These are phyloP conservation scores for Teunomyces stri DNA, from an alignment of 805 yeast genomes.

Conservation along the genomic window DNA sequence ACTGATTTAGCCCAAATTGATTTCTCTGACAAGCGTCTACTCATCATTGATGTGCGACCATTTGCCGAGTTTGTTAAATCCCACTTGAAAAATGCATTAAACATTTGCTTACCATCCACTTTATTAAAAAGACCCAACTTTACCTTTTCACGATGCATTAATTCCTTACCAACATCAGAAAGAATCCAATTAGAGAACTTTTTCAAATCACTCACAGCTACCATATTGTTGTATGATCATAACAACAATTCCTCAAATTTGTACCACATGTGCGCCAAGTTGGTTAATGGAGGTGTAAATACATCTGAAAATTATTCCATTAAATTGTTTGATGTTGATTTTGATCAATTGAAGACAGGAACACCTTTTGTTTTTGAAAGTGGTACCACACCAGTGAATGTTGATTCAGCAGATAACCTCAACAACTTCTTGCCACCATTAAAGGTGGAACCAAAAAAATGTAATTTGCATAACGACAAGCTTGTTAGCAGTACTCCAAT, in stretches of 20 bases:
- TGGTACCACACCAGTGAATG: conserved; percentile 13
- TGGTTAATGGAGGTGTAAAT: conserved; percentile 29
- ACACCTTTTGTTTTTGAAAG: conserved; percentile 18
- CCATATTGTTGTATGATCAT: conserved; percentile 47
- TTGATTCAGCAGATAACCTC: conserved; percentile 2
- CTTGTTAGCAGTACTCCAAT: conserved; percentile 28
- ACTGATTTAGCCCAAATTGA: conserved; percentile 10
- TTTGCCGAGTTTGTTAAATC: conserved; percentile 65
- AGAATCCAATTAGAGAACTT: conserved; percentile 39
- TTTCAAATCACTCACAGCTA: conserved; percentile 16
- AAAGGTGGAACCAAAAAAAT: background rate
- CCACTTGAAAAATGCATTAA: conserved; percentile 61
- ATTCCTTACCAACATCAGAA: conserved; percentile 56
- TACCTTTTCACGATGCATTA: conserved; percentile 58
- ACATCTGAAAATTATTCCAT: conserved; percentile 29
- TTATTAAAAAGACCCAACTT: conserved; percentile 73
- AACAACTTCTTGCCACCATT: conserved; percentile 12
- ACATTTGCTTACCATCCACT: conserved; percentile 88
- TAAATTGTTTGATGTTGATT: conserved; percentile 43
- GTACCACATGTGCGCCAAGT: conserved; percentile 48
- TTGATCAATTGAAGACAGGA: conserved; percentile 28
- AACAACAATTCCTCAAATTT: conserved; percentile 37
- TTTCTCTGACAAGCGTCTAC: conserved; percentile 7
- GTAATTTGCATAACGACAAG: conserved; percentile 9
- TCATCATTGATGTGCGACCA: conserved; percentile 79